Conservation (phyloP, 306 rosid genomes). For the Inga laurina region DNA sequence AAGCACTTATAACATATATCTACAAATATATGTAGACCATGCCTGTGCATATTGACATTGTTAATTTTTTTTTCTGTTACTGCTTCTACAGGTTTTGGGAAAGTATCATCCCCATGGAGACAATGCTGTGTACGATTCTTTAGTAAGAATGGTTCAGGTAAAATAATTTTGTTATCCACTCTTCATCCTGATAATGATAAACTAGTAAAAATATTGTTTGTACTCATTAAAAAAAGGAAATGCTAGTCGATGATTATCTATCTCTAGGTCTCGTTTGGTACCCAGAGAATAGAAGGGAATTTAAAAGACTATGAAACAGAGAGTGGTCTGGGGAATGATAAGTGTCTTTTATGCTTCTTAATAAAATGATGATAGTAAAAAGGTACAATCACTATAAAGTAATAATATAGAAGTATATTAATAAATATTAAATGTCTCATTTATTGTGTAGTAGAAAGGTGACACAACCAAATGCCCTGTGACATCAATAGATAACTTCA, state of each 20-base stretch:
- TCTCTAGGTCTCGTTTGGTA: background rate
- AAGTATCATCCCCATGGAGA: conserved; percentile 99
- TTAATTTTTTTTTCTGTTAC: conserved; percentile 7
- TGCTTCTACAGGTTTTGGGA: conserved; percentile 79
- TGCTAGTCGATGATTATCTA: background rate
- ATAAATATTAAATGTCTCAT: background rate
- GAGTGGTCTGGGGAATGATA: background rate
- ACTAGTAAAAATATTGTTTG: background rate
- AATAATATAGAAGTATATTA: background rate
- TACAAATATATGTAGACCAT: conserved; percentile 17
- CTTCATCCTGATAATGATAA: conserved; percentile 15
- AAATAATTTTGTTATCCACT: conserved; percentile 17
- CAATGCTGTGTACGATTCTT: conserved; percentile 87
- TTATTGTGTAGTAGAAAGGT: background rate
- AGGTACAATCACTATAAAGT: background rate
- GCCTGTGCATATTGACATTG: background rate
- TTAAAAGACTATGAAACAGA: background rate
- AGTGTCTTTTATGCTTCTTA: background rate
- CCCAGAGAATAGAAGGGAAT: background rate
- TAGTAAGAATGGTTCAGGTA: conserved; percentile 99
- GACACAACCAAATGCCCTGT: background rate
- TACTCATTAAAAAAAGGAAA: too few species aligned
- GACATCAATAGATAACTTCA: background rate
- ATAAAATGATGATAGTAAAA: background rate
- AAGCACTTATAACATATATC: conserved; percentile 11